Evolutionary conservation across 768 basidiomycete genomes (phyloP).

Genomic region (button mushroom (Agaricus bisporus)): DNA sequence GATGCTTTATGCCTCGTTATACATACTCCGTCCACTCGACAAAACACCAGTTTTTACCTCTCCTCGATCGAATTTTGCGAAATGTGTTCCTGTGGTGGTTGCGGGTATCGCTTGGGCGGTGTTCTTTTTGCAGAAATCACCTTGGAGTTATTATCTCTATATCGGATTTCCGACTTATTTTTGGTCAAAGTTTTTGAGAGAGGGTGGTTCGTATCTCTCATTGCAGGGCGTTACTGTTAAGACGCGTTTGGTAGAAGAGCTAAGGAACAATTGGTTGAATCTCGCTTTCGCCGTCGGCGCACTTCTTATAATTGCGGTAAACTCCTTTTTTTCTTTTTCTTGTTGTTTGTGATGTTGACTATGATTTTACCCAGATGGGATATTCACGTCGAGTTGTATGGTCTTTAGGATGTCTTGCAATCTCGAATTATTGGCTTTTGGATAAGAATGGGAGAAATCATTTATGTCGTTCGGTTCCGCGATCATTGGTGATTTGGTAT

Average conservation of each 20-base stretch:
- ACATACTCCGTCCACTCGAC: slow-evolving; percentile 42
- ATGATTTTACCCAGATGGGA: slow-evolving; percentile 38
- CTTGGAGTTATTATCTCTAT: slow-evolving; percentile 73
- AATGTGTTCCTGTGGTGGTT: slow-evolving; percentile 17
- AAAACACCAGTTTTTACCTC: not conserved
- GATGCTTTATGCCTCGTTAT: slow-evolving; percentile 61
- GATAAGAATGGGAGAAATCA: not conserved
- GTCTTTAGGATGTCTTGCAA: slow-evolving; percentile 56
- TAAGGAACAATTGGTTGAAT: slow-evolving; percentile 20
- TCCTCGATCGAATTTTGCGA: not conserved
- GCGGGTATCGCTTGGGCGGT: slow-evolving; percentile 33
- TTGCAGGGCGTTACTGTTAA: not conserved
- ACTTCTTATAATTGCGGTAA: slow-evolving; percentile 59
- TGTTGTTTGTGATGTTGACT: not conserved
- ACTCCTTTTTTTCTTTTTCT: not conserved
- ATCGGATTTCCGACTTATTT: slow-evolving; percentile 72
- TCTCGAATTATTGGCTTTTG: slow-evolving; percentile 64
- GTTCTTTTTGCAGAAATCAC: slow-evolving; percentile 60
- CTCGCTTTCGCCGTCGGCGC: slow-evolving; percentile 44
- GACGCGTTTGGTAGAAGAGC: not conserved
- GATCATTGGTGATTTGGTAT: slow-evolving; percentile 33
- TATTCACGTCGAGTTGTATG: slow-evolving; percentile 70
- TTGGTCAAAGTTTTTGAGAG: slow-evolving; percentile 51
- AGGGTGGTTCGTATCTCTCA: slow-evolving; percentile 15
- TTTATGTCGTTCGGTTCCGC: slow-evolving; percentile 14